Evolutionary conservation across 306 rosid species (phyloP), one percentile per base, ranked within the genome.

Genomic region (Quercus bicolor): DNA sequence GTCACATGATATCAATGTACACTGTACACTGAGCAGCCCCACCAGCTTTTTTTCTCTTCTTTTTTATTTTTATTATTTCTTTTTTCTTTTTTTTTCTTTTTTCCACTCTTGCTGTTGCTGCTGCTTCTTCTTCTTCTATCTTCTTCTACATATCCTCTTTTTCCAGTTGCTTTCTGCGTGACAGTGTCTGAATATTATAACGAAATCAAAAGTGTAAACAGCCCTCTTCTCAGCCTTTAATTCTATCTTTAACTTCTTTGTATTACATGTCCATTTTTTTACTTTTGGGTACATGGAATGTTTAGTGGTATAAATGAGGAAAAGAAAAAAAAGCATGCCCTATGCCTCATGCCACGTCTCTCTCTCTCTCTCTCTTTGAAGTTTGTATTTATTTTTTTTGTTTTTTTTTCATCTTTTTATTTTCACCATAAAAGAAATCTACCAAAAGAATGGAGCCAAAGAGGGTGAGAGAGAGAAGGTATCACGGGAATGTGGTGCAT

Each of bases 281-380:
- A 59, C 84, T 68, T 77, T 76, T 84, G 53, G 74, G 76, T 11
- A 51, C 68, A 57, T 76, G 81, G 77, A 66, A 84, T 80, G 79
- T 84, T 80, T 75, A 74, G 78, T 73, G 19, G 37, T 28, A 40
- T 45, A 61, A 29, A 57, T 16, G 23, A 57, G 70, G 70, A 33
- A 60, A 16, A 9, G 15, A 54, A 45, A 16, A 14, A 53, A 56
- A 16, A 21, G n/a, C 37, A 55, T 26, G 62, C 28, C 74, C 65
- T 62, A 43, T 73, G n/a, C 43, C 51, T 13, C 21, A 20, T 68
- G 53, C 53, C 53, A 48, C 16, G 3, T 48, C 53, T 37, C 8
- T 37, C 10, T 37, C 53, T 37, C 8, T 37, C 10, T 37, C 45
- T 6, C 43, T 37, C 45, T 48, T 48, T 48, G 53, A 10, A 48